phyloP scores from a whole-genome alignment of 768 basidiomycete genomes.

The Lanmaoa rubissima region DNA sequence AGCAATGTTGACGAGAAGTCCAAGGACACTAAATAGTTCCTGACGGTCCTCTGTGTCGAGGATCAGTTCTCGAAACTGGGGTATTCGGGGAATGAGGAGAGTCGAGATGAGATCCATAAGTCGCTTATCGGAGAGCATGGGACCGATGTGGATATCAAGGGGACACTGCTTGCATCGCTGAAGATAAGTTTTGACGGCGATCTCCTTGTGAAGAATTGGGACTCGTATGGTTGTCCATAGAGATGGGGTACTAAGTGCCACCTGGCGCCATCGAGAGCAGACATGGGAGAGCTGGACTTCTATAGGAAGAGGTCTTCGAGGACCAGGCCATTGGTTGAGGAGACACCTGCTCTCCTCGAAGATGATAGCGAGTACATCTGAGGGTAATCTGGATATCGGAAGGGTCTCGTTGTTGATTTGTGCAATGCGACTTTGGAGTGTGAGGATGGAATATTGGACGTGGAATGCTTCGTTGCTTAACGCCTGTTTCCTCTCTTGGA shows the following conservation, averaged over 20 bases:
- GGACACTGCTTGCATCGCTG: constrained; percentile 32
- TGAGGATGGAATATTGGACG: constrained; percentile 28
- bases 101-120: constrained; percentile 27
- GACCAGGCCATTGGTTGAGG: constrained; percentile 27
- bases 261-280: constrained; percentile 34
- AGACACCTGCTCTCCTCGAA: constrained; percentile 32
- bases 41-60: constrained; percentile 33
- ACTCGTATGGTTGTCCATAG: constrained; percentile 37
- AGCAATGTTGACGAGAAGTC: constrained; percentile 21
- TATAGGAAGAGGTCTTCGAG: constrained; percentile 30
- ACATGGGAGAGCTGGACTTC: constrained; percentile 38
- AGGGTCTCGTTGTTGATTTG: constrained; percentile 32
- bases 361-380: constrained; percentile 34
- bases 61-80: constrained; percentile 31
- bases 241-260: constrained; percentile 34
- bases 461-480: constrained; percentile 25
- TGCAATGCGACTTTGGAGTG: constrained; percentile 32
- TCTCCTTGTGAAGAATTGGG: constrained; percentile 30
- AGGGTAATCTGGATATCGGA: constrained; percentile 30
- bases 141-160: constrained; percentile 33
- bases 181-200: constrained; percentile 30
- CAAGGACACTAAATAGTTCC: constrained; percentile 25
- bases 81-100: constrained; percentile 30
- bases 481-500: constrained; percentile 23
- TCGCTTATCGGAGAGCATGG: constrained; percentile 23